Base-by-base conservation (phyloP, 148 eudicot species). In the Nepenthes gracilis region DNA sequence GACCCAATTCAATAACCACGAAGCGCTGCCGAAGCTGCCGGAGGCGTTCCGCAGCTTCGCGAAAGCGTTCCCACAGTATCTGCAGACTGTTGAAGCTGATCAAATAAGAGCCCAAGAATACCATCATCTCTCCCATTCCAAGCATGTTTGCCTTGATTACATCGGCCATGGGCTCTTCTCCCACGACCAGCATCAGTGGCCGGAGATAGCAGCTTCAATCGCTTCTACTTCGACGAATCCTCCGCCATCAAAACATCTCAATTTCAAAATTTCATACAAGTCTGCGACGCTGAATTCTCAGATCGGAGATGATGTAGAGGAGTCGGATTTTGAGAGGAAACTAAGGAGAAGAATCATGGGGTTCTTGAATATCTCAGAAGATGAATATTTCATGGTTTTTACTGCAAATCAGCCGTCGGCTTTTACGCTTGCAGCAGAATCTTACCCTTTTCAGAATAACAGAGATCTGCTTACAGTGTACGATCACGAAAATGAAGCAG, bases 341-440 rank as follows among this genome's bases (percentile, higher is more conserved):
- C 69, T 89, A 40, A 86, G 68, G 79, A 83, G 68, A 59, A 83
- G 80, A 70, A 83, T 94, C 38, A 78, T 81, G 81, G 70, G 75
- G 1, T 89, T 86, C 52, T 73, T 89, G 35, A 89, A 86, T 36
- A 70, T 83, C 45, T 82, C 87, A 1, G 78, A 77, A 57, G 75
- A 75, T 34, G 97, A 94, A 43, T 94, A 89, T 37, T 74, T 78
- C 45, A 77, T 89, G 66, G 89, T 89, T 62, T 78, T 94, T 54
- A 94, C 99, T 4, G 81, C 93, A 1, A 94, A 94, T 54, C 78
- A 81, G 65, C 80, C 95, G 23, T 85, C 97, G 12, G 95, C 99
- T 34, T 94, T 94, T 52, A 88, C 77, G 62, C 75, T 88, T 38
- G 63, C 89, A 37, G 96, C 99, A 12, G 97, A 89, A 60, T 84